phyloP scores from a whole-genome alignment of 768 basidiomycete species.

The Boletales sp. region DNA sequence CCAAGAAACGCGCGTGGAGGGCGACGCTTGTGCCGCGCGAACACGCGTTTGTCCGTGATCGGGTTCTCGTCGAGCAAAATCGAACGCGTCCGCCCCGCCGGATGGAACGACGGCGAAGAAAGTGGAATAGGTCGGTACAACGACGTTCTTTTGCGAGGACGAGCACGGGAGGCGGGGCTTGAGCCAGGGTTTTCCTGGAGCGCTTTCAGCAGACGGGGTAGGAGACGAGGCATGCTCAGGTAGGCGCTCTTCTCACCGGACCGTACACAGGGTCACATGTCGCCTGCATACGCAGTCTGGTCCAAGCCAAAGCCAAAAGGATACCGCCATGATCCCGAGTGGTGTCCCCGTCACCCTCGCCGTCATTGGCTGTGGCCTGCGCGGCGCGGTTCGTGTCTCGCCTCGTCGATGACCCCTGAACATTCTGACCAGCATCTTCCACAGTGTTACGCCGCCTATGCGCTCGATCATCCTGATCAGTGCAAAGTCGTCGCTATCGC shows the following conservation, averaged over 20 bases:
- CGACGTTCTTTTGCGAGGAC: constrained; percentile 26
- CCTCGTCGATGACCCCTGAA: not conserved
- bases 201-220: constrained; percentile 57
- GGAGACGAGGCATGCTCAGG: constrained; percentile 59
- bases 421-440: not conserved
- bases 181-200: constrained; percentile 31
- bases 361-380: constrained; percentile 79
- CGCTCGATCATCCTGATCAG: constrained; percentile 51
- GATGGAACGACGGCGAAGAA: constrained; percentile 42
- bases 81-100: constrained; percentile 45
- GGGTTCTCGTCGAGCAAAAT: constrained; percentile 63
- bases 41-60: constrained; percentile 46
- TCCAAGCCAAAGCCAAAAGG: constrained; percentile 18
- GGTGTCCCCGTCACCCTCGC: constrained; percentile 59
- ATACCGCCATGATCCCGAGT: constrained; percentile 13
- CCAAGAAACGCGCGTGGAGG: constrained; percentile 45
- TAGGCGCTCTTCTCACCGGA: too few species aligned
- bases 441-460: constrained; percentile 64
- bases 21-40: constrained; percentile 52
- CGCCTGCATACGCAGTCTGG: not conserved
- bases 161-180: constrained; percentile 14
- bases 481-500: constrained; percentile 85
- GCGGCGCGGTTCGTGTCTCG: constrained; percentile 57
- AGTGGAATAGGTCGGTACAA: constrained; percentile 33
- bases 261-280: constrained; percentile 16